These are phyloP conservation scores for Endogone sp. DNA, from an alignment of 192 early-diverging fungal genomes.

Conservation along the genomic window DNA sequence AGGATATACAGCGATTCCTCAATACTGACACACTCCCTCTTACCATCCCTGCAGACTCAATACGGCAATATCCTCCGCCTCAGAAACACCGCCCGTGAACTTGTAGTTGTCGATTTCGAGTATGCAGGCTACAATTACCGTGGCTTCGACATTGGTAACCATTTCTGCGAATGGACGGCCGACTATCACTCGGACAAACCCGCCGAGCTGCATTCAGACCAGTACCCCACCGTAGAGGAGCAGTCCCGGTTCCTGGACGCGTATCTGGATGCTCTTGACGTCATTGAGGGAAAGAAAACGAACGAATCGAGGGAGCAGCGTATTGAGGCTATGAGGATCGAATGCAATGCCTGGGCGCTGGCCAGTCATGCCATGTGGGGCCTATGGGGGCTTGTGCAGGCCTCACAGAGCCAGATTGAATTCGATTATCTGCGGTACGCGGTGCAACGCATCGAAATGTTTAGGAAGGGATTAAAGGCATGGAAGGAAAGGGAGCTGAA, in stretches of 20 bases:
- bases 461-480: conserved; percentile 25
- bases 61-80: conserved; percentile 86
- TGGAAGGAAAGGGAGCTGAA: conserved; percentile 5
- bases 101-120: conserved; percentile 80
- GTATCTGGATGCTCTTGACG: conserved; percentile 40
- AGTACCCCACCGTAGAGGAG: conserved; percentile 57
- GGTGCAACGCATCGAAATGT: conserved; percentile 46
- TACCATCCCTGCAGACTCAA: conserved; percentile 48
- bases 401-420: conserved; percentile 68
- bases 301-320: conserved; percentile 13
- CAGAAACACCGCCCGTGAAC: conserved; percentile 41
- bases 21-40: not conserved
- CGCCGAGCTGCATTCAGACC: conserved; percentile 32
- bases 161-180: conserved; percentile 82
- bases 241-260: conserved; percentile 58
- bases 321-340: conserved; percentile 35
- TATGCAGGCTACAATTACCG: conserved; percentile 79
- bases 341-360: conserved; percentile 38
- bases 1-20: too few species aligned
- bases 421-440: conserved; percentile 75
- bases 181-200: conserved; percentile 64
- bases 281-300: not conserved
- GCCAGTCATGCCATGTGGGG: conserved; percentile 72
- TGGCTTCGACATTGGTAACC: conserved; percentile 79
- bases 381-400: conserved; percentile 77